phyloP scores from a whole-genome alignment of 805 yeast species.

The Kodamaea jinghongensis region DNA sequence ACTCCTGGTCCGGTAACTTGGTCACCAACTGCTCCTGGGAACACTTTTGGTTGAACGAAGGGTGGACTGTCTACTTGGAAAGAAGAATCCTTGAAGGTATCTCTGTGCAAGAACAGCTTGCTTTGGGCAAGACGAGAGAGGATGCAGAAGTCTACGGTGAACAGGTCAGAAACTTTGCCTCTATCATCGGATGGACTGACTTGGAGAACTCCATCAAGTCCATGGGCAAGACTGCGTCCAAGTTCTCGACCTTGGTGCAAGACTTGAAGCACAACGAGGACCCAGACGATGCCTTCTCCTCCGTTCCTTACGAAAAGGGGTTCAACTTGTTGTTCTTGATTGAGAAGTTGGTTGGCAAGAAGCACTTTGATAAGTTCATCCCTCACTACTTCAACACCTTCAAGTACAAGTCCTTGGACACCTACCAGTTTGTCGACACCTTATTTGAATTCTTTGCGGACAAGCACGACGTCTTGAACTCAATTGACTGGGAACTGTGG shows the following conservation, averaged over 20 bases:
- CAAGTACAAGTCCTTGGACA: slow-evolving; percentile 70
- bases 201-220: slow-evolving; percentile 23
- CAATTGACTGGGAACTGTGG: slow-evolving; percentile 86
- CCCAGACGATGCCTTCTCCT: slow-evolving; percentile 33
- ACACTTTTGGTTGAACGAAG: slow-evolving; percentile 39
- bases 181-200: slow-evolving; percentile 32
- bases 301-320: slow-evolving; percentile 37
- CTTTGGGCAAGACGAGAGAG: slow-evolving; percentile 8
- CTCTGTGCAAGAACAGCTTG: slow-evolving; percentile 16
- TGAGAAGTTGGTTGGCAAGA: slow-evolving; percentile 61
- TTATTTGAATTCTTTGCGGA: slow-evolving; percentile 61
- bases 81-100: slow-evolving; percentile 32
- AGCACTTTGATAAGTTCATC: slow-evolving; percentile 73
- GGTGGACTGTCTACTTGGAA: slow-evolving; percentile 37
- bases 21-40: slow-evolving; percentile 38
- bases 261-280: slow-evolving; percentile 58
- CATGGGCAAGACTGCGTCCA: slow-evolving; percentile 40
- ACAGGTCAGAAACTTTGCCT: slow-evolving; percentile 28
- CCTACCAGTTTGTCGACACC: slow-evolving; percentile 76
- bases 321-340: slow-evolving; percentile 56
- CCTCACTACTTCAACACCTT: slow-evolving; percentile 71
- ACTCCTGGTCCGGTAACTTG: slow-evolving; percentile 38
- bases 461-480: slow-evolving; percentile 53
- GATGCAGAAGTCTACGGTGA: slow-evolving; percentile 27
- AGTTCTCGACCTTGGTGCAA: slow-evolving; percentile 66